Base-by-base conservation (phyloP, 768 basidiomycete species). In the Dacryopinax spathularia region DNA sequence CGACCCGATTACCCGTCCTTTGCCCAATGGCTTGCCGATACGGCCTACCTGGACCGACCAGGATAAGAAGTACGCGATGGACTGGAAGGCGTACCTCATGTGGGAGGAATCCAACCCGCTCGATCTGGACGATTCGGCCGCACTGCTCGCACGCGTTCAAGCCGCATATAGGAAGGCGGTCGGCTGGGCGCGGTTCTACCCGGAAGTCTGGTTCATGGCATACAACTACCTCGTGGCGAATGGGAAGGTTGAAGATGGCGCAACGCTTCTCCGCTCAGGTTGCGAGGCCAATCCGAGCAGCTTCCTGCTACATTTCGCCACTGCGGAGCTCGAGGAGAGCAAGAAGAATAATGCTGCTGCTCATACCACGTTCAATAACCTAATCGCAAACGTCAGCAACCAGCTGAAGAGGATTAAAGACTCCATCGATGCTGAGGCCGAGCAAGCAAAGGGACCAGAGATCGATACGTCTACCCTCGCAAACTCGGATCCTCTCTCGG, bases 191-290 rank as follows among this genome's bases (percentile, higher is more conserved):
- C 80, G 95, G 41, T 98, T 89, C 75, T 96, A 88, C 73, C 85
- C 89, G 2, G 96, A 99, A 74, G 86, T 97, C 63, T 97, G 95
- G 96, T 93, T 88, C 72, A 89, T 94, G 84, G 89, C 91, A 2
- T 91, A 88, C 68, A 82, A 79, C 25, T 95, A 89, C 84, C 86
- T 85, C n/a, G 77, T 79, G 62, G 82, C 81, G 60, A 77, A 87
- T 36, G 87, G 86, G 65, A 88, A 87, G 73, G 74, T 78, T 9
- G 92, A 97, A 13, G 93, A 98, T 64, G 91, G 90, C 0, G 68
- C 86, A 27, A 78, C 81, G n/a, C 82, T 89, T 34, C 79, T 96
- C 59, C 89, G 87, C 73, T 81, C 85, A 1, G 95, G 95, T 10
- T 80, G 94, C 60, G 85, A 91, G 68, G 93, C 93, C 5, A 95